Conservation (phyloP, 768 basidiomycete genomes). For the Phylloporus arenicola region DNA sequence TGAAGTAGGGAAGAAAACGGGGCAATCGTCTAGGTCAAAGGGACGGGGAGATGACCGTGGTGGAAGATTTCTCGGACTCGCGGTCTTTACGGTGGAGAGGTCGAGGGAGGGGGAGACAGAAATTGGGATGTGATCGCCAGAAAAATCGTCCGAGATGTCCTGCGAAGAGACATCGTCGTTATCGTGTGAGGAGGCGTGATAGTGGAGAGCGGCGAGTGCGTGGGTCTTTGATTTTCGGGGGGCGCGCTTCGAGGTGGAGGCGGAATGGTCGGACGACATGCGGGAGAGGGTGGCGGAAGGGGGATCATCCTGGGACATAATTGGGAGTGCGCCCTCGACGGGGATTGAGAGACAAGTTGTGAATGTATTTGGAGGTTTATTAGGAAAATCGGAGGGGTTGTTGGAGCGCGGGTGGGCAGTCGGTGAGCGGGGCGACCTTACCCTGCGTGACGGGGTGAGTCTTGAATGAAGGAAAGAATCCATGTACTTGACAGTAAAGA, state of each 20-base stretch:
- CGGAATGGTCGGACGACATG: conserved; percentile 31
- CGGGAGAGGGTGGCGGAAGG: conserved; percentile 30
- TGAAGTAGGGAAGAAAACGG: conserved; percentile 78
- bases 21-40: conserved; percentile 87
- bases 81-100: conserved; percentile 66
- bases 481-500: conserved; percentile 35
- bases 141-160: conserved; percentile 43
- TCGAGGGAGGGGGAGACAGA: conserved; percentile 59
- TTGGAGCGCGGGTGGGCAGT: conserved; percentile 36
- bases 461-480: conserved; percentile 45
- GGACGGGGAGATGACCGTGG: conserved; percentile 49
- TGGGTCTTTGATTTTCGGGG: conserved; percentile 90
- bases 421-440: conserved; percentile 54
- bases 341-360: conserved; percentile 68
- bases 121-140: conserved; percentile 51
- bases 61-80: conserved; percentile 41
- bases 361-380: conserved; percentile 44
- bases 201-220: conserved; percentile 73
- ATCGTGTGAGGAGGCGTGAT: conserved; percentile 51
- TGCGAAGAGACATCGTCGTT: conserved; percentile 43
- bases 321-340: conserved; percentile 68
- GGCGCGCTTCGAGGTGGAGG: conserved; percentile 56
- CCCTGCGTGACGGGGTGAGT: conserved; percentile 57
- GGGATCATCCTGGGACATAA: conserved; percentile 45
- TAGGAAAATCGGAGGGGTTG: conserved; percentile 49